Percentiles rank a stretch among this genome's conserved stretches.
Conservation (phyloP, 768 basidiomycete genomes). For the Ramaria sp. region DNA sequence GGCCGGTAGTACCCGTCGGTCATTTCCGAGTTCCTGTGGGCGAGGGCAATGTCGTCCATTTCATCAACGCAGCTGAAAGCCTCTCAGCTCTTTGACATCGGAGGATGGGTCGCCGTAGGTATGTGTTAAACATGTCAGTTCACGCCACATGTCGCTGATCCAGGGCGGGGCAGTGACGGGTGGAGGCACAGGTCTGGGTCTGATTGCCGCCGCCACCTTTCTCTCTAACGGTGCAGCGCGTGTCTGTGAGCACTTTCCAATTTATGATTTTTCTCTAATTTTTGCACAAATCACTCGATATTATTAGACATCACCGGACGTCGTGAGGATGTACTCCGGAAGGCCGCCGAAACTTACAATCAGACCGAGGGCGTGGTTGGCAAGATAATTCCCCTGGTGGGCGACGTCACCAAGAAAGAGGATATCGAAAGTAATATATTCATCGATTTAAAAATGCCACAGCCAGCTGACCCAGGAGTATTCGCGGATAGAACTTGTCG, state of each 20-base stretch:
- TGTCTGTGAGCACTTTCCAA: slow-evolving; percentile 8
- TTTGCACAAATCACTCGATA: background rate
- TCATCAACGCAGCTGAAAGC: background rate
- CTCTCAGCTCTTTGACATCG: background rate
- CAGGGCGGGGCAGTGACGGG: slow-evolving; percentile 1
- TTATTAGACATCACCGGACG: slow-evolving; percentile 9
- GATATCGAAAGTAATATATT: slow-evolving; percentile 8
- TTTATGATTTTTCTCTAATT: background rate
- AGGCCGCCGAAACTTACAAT: background rate
- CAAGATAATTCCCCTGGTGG: slow-evolving; percentile 4
- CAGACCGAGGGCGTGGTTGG: background rate
- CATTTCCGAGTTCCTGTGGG: background rate
- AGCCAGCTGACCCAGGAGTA: background rate
- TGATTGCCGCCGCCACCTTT: slow-evolving; percentile 1
- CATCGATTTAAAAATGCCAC: background rate
- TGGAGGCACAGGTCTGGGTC: slow-evolving; percentile 6
- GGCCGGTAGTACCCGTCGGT: too few species aligned
- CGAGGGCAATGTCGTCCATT: background rate
- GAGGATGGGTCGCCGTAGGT: slow-evolving; percentile 8
- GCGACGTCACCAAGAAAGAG: slow-evolving; percentile 10
- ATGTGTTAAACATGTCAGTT: background rate
- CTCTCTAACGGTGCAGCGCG: slow-evolving; percentile 5
- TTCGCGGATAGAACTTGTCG: slow-evolving; percentile 3
- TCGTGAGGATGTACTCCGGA: background rate
- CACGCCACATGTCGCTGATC: background rate